Evolutionary conservation across 2,329 filamentous ascomycete species (phyloP).

Genomic region (Septoria linicola): DNA sequence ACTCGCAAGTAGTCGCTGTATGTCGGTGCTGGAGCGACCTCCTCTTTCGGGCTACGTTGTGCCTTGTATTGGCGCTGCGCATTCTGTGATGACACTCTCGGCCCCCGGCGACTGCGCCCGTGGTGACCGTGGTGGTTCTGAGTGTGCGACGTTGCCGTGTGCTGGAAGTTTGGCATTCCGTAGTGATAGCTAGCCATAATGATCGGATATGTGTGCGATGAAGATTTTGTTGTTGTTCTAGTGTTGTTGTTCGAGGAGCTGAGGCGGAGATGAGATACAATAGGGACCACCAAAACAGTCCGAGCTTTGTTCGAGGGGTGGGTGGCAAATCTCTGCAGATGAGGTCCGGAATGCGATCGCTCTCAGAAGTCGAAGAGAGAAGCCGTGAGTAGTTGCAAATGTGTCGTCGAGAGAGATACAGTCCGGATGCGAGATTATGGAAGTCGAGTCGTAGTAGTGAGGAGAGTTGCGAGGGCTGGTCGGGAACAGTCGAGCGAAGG

Average conservation of each 20-base stretch:
- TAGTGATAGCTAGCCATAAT: conserved; percentile 54
- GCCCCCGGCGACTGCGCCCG: conserved; percentile 80
- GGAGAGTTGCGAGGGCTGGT: background rate
- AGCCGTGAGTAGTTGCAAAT: conserved; percentile 1
- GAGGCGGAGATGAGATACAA: conserved; percentile 9
- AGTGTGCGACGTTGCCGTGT: conserved; percentile 54
- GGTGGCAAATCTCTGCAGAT: conserved; percentile 7
- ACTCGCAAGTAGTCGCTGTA: conserved; percentile 77
- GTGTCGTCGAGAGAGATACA: background rate
- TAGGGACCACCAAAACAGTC: too few species aligned
- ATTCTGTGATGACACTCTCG: conserved; percentile 79
- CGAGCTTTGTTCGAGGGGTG: conserved; percentile 2
- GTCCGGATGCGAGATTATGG: background rate
- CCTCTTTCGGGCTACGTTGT: conserved; percentile 84
- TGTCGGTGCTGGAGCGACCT: conserved; percentile 74
- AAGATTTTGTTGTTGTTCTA: background rate
- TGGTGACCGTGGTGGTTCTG: conserved; percentile 71
- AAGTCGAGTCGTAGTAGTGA: background rate
- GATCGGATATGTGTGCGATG: conserved; percentile 8
- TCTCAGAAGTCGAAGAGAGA: conserved; percentile 1
- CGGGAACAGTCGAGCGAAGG: background rate
- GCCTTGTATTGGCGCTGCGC: conserved; percentile 76
- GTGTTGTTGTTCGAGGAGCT: conserved; percentile 3
- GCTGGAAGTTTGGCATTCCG: conserved; percentile 47
- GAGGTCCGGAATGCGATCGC: conserved; percentile 8